Percentiles rank a stretch among this genome's conserved stretches.
These are phyloP conservation scores for Vanilla planifolia DNA, from an alignment of 106 monocot genomes.

Conservation along the genomic window DNA sequence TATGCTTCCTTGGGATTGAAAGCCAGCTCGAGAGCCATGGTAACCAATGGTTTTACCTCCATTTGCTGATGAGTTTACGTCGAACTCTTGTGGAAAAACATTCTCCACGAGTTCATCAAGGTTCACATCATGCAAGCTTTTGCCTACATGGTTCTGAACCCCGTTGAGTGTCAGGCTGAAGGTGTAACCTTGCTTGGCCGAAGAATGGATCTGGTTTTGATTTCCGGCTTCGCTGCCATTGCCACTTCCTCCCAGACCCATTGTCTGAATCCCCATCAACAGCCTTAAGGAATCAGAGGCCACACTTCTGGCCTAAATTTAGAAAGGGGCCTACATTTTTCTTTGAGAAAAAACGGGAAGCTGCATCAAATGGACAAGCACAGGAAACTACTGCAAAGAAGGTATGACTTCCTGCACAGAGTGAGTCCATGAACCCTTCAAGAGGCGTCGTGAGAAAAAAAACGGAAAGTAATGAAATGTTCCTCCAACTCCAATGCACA, in stretches of 20 bases:
- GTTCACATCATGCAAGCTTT: constrained; percentile 51
- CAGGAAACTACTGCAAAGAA: not conserved
- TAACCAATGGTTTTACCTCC: constrained; percentile 6
- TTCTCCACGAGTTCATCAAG: constrained; percentile 51
- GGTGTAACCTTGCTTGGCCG: constrained; percentile 33
- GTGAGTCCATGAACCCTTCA: not conserved
- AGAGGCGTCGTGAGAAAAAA: not conserved
- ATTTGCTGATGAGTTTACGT: not conserved
- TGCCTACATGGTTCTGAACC: constrained; percentile 42
- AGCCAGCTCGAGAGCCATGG: constrained; percentile 27
- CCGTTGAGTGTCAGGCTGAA: constrained; percentile 47
- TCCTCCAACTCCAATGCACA: not conserved
- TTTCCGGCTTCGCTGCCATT: constrained; percentile 13
- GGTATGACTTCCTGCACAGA: not conserved
- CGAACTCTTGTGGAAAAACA: constrained; percentile 30
- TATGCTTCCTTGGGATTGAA: too few species aligned
- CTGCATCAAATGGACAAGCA: not conserved
- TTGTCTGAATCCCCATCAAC: constrained; percentile 43
- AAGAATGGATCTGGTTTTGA: constrained; percentile 19
- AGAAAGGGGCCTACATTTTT: not conserved
- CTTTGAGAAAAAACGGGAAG: not conserved
- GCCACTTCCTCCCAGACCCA: constrained; percentile 19
- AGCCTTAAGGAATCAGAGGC: not conserved
- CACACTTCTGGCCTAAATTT: not conserved
- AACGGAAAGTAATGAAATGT: not conserved